Evolutionary conservation across 2,329 filamentous ascomycete genomes (phyloP), one percentile per base, ranked within the genome.

Genomic region (Neonectria faginata): DNA sequence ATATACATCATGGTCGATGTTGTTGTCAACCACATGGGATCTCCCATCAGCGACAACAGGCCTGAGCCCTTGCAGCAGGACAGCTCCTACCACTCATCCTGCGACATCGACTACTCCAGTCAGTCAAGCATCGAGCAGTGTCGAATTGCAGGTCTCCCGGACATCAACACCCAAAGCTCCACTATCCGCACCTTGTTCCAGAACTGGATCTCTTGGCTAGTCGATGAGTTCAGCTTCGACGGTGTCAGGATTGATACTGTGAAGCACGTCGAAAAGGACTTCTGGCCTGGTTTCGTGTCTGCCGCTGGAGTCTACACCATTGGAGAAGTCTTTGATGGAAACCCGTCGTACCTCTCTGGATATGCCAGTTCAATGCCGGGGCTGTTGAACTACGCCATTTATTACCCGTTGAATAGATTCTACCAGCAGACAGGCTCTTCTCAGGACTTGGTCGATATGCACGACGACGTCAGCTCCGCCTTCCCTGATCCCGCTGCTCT

Each of bases 1-100:
- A 79, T 80, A 47, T 88, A 86, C 65, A 77, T 90, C 39, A 90
- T 90, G 88, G 81, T 88, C 14, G 88, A 89, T 60, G 80, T 89
- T 2, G 87, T 89, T 2, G 81, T 83, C 44, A 89, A 89, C 72
- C 85, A 89, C 73, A 85, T 86, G 76, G 85, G 79, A 16, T 83
- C 85, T 48, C 84, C 86, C 8, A 87, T 90, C 70, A 60, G 75
- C 33, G 75, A 81, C 60, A 77, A 79, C 67, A 73, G 73, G 8
- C 83, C 84, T 6, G 70, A 75, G 5, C 82, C 82, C 0, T 78
- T 86, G 51, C 84, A 90, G 74, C 77, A 85, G 29, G 64, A 81
- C 18, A 67, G 60, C 9, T 42, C 39, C 8, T 42, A 42, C 39
- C 39, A 42, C 11, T 42, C 39, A 18, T 42, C 39, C n/a, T 42